Percentiles rank a stretch among this genome's conserved stretches.
phyloP scores from a whole-genome alignment of 2,329 filamentous ascomycete genomes.

The Botrytis porri region DNA sequence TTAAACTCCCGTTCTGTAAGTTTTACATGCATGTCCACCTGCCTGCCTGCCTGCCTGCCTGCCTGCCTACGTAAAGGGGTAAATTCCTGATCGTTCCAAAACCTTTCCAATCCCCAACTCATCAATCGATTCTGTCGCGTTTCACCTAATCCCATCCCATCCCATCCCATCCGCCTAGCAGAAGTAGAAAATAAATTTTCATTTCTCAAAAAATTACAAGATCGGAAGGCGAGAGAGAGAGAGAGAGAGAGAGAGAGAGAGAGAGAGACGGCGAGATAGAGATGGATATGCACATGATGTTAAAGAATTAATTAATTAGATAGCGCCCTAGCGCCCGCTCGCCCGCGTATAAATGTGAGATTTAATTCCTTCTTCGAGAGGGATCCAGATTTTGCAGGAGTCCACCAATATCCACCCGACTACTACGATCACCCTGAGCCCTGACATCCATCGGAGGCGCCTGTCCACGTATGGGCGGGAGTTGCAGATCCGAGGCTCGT shows the following conservation, averaged over 20 bases:
- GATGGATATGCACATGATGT: not conserved
- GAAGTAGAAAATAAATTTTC: not conserved
- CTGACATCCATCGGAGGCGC: conserved; percentile 31
- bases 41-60: too few relatives aligned
- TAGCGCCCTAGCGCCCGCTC: too few relatives aligned
- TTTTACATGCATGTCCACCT: not conserved
- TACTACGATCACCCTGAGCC: conserved; percentile 50
- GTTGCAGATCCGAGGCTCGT: conserved; percentile 42
- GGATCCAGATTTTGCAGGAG: conserved; percentile 57
- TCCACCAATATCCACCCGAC: conserved; percentile 59
- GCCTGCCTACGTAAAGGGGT: too few relatives aligned
- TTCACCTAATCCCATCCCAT: not conserved
- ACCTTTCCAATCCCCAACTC: too few relatives aligned
- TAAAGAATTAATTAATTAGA: not conserved
- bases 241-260: not conserved
- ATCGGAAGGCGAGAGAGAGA: not conserved
- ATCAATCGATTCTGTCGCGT: not conserved
- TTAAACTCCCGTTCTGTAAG: not conserved
- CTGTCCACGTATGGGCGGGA: conserved; percentile 42
- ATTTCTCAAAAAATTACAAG: not conserved
- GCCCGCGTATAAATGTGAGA: too few relatives aligned
- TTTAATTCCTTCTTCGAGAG: conserved; percentile 16
- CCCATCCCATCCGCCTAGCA: not conserved
- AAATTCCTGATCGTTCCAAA: not conserved
- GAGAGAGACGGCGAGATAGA: too few relatives aligned